Percentiles rank a stretch among this genome's conserved stretches.
Conservation (phyloP, 2,329 filamentous ascomycete genomes). For the Blastomyces silverae region DNA sequence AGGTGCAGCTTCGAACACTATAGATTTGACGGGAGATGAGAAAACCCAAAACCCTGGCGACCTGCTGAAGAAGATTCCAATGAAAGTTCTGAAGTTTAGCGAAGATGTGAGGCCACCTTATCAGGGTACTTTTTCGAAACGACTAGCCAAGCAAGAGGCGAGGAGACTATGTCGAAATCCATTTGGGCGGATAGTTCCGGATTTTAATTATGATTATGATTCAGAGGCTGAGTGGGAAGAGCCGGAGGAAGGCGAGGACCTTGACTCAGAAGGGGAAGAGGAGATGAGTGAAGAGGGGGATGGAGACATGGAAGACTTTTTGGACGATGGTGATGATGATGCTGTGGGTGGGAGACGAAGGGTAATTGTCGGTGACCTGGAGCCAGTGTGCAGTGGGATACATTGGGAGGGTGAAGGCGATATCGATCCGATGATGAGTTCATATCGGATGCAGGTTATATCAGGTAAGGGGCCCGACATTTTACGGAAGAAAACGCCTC, state of each 20-base stretch:
- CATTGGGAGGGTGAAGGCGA: conserved; percentile 66
- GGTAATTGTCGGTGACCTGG: conserved; percentile 58
- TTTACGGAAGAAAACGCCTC: not conserved
- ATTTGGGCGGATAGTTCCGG: conserved; percentile 45
- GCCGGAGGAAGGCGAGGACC: conserved; percentile 64
- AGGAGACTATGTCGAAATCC: conserved; percentile 50
- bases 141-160: conserved; percentile 36
- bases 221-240: conserved; percentile 62
- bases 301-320: conserved; percentile 80
- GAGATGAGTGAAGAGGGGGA: conserved; percentile 59
- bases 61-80: conserved; percentile 44
- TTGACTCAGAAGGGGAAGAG: conserved; percentile 59
- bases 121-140: conserved; percentile 54
- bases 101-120: conserved; percentile 59
- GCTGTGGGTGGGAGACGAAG: conserved; percentile 51
- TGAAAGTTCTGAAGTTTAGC: conserved; percentile 55
- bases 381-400: conserved; percentile 70
- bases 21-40: conserved; percentile 35
- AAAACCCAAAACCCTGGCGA: conserved; percentile 34
- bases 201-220: conserved; percentile 59
- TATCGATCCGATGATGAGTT: conserved; percentile 46
- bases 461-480: conserved; percentile 50
- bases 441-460: conserved; percentile 69
- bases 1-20: conserved; percentile 37
- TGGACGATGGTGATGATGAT: conserved; percentile 76